Evolutionary conservation across 768 basidiomycete genomes (phyloP), one percentile per base, ranked within the genome.

Genomic region (Galerina sulciceps): DNA sequence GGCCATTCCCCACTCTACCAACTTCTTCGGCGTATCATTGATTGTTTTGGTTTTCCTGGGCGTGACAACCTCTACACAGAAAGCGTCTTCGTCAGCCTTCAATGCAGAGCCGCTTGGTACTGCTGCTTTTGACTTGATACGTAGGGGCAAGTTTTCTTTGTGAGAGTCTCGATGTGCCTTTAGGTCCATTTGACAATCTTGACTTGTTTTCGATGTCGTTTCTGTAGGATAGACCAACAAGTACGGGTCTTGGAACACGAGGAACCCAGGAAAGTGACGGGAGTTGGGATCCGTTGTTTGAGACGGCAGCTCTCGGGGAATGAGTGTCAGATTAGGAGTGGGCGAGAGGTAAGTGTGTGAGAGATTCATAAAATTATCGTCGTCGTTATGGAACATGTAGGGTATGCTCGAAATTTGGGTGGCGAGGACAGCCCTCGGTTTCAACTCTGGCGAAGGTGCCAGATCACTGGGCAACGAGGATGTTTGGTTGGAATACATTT

Each of bases 241-340:
- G 49, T 75, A 67, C n/a, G 75, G 63, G 62, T 89, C 88, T 65
- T 74, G 81, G 65, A 81, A 80, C 43, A 89, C 80, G 38, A 74
- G 70, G 63, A 90, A 90, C 14, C 88, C 88, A 11, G 89, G 89
- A 68, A 87, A 88, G 63, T 89, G 88, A 38, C 80, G 75, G 14
- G 86, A 88, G 44, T 81, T 77, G 1, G 80, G 80, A 66, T 87
- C 79, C 26, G 26, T 8, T 31, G 74, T 67, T 15, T 71, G 75
- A 26, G 78, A 76, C 20, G 77, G 79, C 17, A 77, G 71, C 53
- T 75, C 75, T 57, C 76, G 81, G 38, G 70, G 74, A 52, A 70
- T 64, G 49, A 68, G 62, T 42, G 65, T 65, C 20, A 66, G 64
- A 18, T 57, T 42, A 37, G 61, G 31, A 20, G 65, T 54, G 11